Evolutionary conservation across 2,329 filamentous ascomycete species (phyloP).

Genomic region (Aspergillus tanneri): DNA sequence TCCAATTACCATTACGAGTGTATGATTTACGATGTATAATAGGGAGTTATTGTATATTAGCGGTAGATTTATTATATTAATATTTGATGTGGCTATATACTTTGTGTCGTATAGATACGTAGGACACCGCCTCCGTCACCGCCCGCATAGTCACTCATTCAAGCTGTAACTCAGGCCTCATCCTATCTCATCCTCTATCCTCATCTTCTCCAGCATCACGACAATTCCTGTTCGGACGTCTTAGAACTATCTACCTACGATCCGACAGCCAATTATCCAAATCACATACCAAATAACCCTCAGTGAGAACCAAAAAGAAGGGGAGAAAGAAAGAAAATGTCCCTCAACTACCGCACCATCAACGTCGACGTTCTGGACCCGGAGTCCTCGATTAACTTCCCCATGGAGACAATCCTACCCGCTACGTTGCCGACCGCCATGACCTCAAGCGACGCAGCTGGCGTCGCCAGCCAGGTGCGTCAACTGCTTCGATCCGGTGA

Average conservation of each 20-base stretch:
- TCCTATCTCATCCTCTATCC: too few relatives aligned
- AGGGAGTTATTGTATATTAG: too few relatives aligned
- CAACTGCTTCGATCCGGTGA: slow-evolving; percentile 86
- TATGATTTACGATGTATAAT: background rate
- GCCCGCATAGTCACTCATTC: too few relatives aligned
- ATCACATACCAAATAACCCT: background rate
- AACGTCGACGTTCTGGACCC: slow-evolving; percentile 90
- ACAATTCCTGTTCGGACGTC: too few relatives aligned
- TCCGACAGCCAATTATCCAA: background rate
- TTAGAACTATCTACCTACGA: background rate
- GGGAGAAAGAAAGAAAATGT: slow-evolving; percentile 32
- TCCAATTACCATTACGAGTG: slow-evolving; percentile 43
- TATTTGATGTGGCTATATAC: too few relatives aligned
- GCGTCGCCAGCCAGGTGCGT: slow-evolving; percentile 75
- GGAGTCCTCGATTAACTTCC: slow-evolving; percentile 89
- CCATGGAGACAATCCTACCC: slow-evolving; percentile 77
- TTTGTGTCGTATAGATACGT: too few relatives aligned
- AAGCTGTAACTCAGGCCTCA: too few relatives aligned
- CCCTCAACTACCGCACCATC: slow-evolving; percentile 76
- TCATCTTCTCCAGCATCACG: too few relatives aligned
- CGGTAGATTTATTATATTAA: too few relatives aligned
- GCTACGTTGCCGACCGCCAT: slow-evolving; percentile 66
- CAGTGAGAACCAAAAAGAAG: slow-evolving; percentile 2
- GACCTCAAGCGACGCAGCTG: slow-evolving; percentile 74
- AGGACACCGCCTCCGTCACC: too few relatives aligned